Conservation (phyloP, 1,284 basidiomycete species). For the Ganoderma meredithae region DNA sequence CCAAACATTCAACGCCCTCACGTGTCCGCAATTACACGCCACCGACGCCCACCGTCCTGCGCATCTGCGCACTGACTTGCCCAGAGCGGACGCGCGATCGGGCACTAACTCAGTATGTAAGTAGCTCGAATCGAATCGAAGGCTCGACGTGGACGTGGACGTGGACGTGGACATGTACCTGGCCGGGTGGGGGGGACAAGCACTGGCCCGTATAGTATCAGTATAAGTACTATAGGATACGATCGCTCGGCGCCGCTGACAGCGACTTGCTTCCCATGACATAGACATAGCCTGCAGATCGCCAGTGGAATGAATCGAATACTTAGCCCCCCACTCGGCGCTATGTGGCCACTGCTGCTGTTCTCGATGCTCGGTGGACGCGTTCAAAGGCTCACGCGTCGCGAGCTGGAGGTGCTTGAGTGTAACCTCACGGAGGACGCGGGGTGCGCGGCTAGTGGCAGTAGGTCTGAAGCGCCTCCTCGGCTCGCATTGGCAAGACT, state of each 20-base stretch:
- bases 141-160: too few species aligned
- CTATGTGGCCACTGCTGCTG: not conserved
- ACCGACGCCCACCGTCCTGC: conserved; percentile 4
- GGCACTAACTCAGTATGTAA: not conserved
- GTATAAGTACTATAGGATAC: too few species aligned
- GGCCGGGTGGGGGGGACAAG: not conserved
- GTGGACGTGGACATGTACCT: not conserved
- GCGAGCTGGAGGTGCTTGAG: not conserved
- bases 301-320: not conserved
- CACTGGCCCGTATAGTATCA: not conserved
- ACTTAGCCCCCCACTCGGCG: not conserved
- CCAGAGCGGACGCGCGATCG: conserved; percentile 2
- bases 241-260: too few species aligned
- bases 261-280: too few species aligned
- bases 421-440: conserved; percentile 7
- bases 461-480: conserved; percentile 7
- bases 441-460: conserved; percentile 4
- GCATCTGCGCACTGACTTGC: not conserved
- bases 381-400: too few species aligned
- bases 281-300: not conserved
- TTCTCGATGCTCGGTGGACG: not conserved
- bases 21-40: conserved; percentile 18
- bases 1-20: conserved; percentile 8
- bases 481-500: not conserved
- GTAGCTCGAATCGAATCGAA: too few species aligned